phyloP scores from a whole-genome alignment of 2,329 filamentous ascomycete species.

The Camptophora hylomeconis region DNA sequence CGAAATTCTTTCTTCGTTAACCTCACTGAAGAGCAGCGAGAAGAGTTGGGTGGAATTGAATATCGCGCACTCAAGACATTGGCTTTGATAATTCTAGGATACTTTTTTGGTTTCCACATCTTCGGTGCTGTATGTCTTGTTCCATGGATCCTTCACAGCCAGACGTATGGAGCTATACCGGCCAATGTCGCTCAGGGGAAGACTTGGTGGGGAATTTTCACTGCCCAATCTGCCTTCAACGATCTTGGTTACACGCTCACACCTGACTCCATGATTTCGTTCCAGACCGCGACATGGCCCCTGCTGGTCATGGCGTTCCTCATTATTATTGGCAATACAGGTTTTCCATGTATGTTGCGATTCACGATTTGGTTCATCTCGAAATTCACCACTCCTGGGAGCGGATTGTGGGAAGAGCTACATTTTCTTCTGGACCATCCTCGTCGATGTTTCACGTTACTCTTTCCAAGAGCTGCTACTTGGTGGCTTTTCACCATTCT shows the following conservation, averaged over 20 bases:
- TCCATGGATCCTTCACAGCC: conserved; percentile 63
- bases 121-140: conserved; percentile 60
- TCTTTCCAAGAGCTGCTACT: conserved; percentile 80
- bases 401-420: conserved; percentile 76
- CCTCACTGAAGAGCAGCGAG: conserved; percentile 76
- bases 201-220: conserved; percentile 88
- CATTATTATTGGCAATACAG: conserved; percentile 27
- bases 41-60: conserved; percentile 92
- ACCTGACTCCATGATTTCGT: conserved; percentile 68
- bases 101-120: conserved; percentile 73
- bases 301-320: conserved; percentile 28
- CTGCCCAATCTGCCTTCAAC: conserved; percentile 76
- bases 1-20: conserved; percentile 89
- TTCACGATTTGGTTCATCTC: conserved; percentile 80
- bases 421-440: conserved; percentile 87
- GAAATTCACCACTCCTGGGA: conserved; percentile 49
- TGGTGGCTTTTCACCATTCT: conserved; percentile 94
- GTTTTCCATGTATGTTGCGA: conserved; percentile 56
- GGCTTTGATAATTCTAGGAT: conserved; percentile 61
- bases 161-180: conserved; percentile 54
- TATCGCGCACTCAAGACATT: conserved; percentile 85
- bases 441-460: conserved; percentile 83
- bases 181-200: conserved; percentile 46
- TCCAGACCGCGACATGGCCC: conserved; percentile 31
- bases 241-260: conserved; percentile 91